Base-by-base conservation (phyloP, 2,329 filamentous ascomycete species). In the Epichloe brachyelytri region DNA sequence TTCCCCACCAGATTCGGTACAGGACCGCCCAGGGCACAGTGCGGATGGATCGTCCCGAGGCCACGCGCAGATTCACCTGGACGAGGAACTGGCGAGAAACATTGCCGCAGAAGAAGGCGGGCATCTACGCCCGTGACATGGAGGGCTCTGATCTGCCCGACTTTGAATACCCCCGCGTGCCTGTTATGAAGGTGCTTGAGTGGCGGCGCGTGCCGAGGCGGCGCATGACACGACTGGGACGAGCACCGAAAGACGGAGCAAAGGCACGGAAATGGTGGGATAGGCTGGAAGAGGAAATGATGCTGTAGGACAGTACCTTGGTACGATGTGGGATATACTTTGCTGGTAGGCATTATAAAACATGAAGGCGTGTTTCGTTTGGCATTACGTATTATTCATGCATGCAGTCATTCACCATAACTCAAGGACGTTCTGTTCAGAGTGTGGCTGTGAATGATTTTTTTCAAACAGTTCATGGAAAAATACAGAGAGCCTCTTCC, bases 11-110 rank as follows among this genome's bases (percentile, higher is more conserved):
- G 45, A 39, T 69, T 39, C 52, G 51, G 15, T 69, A 68, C 54
- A 65, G 65, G 43, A 65, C 62, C 3, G 55, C 58, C 4, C 62
- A 67, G 39, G 67, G 66, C 40, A 17, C 56, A 34, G 59, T 68
- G 41, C 39, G 46, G 4, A 53, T 69, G 15, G 12, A 52, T 8
- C 59, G 63, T 5, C 53, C 59, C 30, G 53, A 60, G 15, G 53
- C 55, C 17, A 37, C 50, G 2, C 51, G 33, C 10, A 57, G 61
- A 15, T 61, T 59, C 50, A 48, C 50, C 14, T 65, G 60, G 60
- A 34, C 12, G 5, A 40, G 22, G n/a, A 26, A 49, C 33, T 46
- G 49, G 19, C 60, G 65, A 8, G 20, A 44, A n/a, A 65, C 61
- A 5, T 46, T 64, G 20, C 63, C 65, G 5, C 58, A 62, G 43